Evolutionary conservation across 768 basidiomycete species (phyloP).

Genomic region (Leccinum arenicola): DNA sequence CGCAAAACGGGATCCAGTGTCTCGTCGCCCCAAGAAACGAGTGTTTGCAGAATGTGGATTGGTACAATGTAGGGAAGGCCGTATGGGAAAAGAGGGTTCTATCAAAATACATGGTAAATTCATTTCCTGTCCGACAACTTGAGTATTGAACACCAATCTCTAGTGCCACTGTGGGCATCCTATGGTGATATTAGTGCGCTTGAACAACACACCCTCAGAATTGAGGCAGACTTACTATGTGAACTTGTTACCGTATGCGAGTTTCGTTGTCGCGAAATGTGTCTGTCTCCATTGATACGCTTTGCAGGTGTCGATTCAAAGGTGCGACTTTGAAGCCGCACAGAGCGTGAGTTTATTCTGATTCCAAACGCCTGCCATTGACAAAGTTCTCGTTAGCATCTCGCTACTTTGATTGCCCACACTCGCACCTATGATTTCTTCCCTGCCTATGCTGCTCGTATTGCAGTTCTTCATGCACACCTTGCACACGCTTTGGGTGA

Average conservation of each 20-base stretch:
- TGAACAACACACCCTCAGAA: slow-evolving; percentile 48
- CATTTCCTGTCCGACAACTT: background rate
- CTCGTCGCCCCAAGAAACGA: slow-evolving; percentile 69
- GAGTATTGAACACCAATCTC: background rate
- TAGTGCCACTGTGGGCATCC: slow-evolving; percentile 58
- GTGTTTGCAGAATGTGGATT: slow-evolving; percentile 68
- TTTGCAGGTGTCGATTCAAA: slow-evolving; percentile 57
- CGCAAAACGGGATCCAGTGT: slow-evolving; percentile 71
- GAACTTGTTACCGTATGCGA: slow-evolving; percentile 61
- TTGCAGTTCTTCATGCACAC: slow-evolving; percentile 69
- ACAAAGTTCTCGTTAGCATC: slow-evolving; percentile 23
- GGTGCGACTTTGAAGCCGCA: slow-evolving; percentile 66
- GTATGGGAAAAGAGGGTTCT: slow-evolving; percentile 26
- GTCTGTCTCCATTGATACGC: background rate
- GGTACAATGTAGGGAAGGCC: slow-evolving; percentile 43
- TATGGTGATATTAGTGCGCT: slow-evolving; percentile 47
- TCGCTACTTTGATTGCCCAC: slow-evolving; percentile 55
- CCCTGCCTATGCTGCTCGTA: slow-evolving; percentile 52
- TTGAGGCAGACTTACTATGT: slow-evolving; percentile 70
- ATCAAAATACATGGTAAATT: slow-evolving; percentile 15
- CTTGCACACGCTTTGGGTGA: slow-evolving; percentile 66
- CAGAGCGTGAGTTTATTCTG: slow-evolving; percentile 42
- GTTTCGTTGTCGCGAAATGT: background rate
- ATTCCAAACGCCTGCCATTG: background rate
- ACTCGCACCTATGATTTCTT: slow-evolving; percentile 60